Evolutionary conservation across 106 monocot species (phyloP).

Genomic region (Agapanthus africanus): DNA sequence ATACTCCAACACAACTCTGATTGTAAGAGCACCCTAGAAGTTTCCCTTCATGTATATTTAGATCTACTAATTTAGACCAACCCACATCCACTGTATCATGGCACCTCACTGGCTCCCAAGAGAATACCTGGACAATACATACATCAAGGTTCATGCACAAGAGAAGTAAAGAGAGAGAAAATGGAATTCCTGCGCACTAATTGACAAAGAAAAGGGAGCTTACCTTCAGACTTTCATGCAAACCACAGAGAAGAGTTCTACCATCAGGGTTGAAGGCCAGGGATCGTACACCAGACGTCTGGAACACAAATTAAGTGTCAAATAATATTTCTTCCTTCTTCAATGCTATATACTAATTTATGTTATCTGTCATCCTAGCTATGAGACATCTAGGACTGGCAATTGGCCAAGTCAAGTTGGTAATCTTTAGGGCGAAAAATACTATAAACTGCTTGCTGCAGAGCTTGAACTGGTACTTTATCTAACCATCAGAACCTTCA

Average conservation of each 20-base stretch:
- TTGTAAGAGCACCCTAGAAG: slow-evolving; percentile 97
- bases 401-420: no score
- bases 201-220: neutral
- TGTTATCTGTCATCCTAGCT: no score
- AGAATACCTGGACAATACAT: slow-evolving; percentile 53
- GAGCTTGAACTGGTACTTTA: no score
- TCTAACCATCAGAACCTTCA: no score
- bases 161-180: no score
- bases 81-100: slow-evolving; percentile 95
- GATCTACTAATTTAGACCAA: slow-evolving; percentile 88
- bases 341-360: no score
- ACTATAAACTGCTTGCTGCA: no score
- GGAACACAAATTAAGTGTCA: slow-evolving; percentile 2
- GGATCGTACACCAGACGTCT: slow-evolving; percentile 72
- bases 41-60: slow-evolving; percentile 91
- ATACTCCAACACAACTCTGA: slow-evolving; percentile 99
- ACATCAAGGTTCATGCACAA: neutral
- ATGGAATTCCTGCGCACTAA: no score
- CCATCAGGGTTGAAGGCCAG: slow-evolving; percentile 93
- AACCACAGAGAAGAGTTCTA: slow-evolving; percentile 76
- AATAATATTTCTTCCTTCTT: neutral
- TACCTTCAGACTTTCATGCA: slow-evolving; percentile 91
- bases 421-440: no score
- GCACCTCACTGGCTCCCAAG: slow-evolving; percentile 92
- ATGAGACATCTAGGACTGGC: no score